Percentiles rank a stretch among this genome's conserved stretches.
Evolutionary conservation across 768 basidiomycete species (phyloP).

Genomic region (Suillus decipiens): DNA sequence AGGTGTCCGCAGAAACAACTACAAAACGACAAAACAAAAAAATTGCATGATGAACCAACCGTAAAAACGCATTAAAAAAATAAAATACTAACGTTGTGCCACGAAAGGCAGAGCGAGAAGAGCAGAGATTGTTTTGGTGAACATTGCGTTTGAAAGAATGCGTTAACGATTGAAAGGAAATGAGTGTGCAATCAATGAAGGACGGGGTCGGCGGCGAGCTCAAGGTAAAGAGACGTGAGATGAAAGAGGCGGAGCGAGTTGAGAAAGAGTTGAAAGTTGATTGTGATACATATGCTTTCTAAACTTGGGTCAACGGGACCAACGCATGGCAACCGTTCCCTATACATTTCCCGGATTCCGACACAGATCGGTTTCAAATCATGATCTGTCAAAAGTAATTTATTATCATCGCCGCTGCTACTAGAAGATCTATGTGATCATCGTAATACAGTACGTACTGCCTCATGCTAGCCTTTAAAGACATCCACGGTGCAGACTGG

Average conservation of each 20-base stretch:
- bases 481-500: neutral
- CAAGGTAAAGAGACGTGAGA: constrained; percentile 3
- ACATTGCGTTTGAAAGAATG: constrained; percentile 34
- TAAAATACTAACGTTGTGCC: constrained; percentile 40
- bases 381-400: neutral
- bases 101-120: constrained; percentile 50
- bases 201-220: constrained; percentile 10
- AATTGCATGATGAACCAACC: neutral
- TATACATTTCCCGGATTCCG: neutral
- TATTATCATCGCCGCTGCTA: neutral
- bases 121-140: constrained; percentile 37
- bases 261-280: neutral
- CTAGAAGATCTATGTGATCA: neutral
- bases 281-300: neutral
- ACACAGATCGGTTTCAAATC: neutral
- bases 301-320: constrained; percentile 1
- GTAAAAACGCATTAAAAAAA: neutral
- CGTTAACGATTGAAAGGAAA: constrained; percentile 17
- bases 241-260: neutral
- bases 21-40: constrained; percentile 10
- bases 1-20: constrained; percentile 37
- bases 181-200: constrained; percentile 19
- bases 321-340: constrained; percentile 7
- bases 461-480: neutral
- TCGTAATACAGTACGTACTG: neutral